phyloP scores from a whole-genome alignment of 371 early-diverging fungal genomes.

The Actinomortierella wolfii region DNA sequence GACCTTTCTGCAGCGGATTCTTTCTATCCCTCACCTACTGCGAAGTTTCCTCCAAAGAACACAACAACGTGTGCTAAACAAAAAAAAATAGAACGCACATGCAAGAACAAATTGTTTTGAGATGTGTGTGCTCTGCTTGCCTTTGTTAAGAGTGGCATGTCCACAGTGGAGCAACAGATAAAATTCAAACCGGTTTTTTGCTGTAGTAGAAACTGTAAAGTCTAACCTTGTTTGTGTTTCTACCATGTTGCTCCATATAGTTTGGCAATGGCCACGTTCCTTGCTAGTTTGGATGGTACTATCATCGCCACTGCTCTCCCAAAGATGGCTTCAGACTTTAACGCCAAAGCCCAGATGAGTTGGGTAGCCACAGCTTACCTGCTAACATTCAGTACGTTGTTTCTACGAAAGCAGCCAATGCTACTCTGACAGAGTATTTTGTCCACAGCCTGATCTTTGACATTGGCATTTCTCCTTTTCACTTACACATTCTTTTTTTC shows the following conservation, averaged over 20 bases:
- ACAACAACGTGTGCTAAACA: no score
- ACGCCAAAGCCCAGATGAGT: constrained; percentile 58
- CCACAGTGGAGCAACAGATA: no score
- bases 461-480: constrained; percentile 5
- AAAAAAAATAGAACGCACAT: no score
- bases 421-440: neutral
- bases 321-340: constrained; percentile 72
- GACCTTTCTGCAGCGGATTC: no score
- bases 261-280: constrained; percentile 68
- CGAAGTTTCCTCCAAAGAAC: no score
- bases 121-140: no score
- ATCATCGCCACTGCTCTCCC: constrained; percentile 81
- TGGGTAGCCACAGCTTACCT: constrained; percentile 72
- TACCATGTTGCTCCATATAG: constrained; percentile 29
- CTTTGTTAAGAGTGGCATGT: no score
- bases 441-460: neutral
- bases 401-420: no score
- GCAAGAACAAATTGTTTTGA: no score
- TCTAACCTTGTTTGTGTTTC: neutral
- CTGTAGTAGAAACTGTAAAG: no score
- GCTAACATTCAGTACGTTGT: constrained; percentile 30
- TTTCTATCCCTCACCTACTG: no score
- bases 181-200: no score
- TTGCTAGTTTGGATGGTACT: constrained; percentile 78
- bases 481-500: constrained; percentile 1